Conservation (phyloP, 495 filamentous ascomycete species). For the Aspergillus avenaceus region DNA sequence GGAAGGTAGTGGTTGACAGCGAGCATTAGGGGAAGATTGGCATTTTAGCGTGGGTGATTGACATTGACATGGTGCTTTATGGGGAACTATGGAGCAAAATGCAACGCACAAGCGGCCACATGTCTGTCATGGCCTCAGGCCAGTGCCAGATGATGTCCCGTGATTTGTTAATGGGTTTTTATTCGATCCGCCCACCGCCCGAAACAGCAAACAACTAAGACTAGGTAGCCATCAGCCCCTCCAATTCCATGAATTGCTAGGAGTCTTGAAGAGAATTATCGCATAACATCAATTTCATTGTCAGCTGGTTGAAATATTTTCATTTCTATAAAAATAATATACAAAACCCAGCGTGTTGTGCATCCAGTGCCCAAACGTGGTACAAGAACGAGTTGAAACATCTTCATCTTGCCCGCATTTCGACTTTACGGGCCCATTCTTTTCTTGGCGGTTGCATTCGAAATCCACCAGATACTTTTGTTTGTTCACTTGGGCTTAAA, state of each 20-base stretch:
- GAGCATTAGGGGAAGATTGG: not conserved
- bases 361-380: not conserved
- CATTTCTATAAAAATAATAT: too few relatives aligned
- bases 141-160: not conserved
- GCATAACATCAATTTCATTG: too few relatives aligned
- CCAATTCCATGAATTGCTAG: too few relatives aligned
- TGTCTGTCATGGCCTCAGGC: conserved; percentile 4
- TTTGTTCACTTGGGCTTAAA: not conserved
- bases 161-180: conserved; percentile 1
- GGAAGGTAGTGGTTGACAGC: not conserved
- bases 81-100: not conserved
- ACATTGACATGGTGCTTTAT: not conserved
- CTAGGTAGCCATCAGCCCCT: not conserved
- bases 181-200: conserved; percentile 3
- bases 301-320: not conserved
- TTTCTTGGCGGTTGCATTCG: not conserved
- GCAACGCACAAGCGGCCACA: not conserved
- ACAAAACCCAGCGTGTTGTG: too few relatives aligned
- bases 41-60: not conserved
- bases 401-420: not conserved
- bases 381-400: not conserved
- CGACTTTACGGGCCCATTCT: not conserved
- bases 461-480: not conserved
- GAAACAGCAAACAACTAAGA: not conserved
- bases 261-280: too few relatives aligned